Conservation (phyloP, 2,329 filamentous ascomycete species). For the Alternaria brassicae region DNA sequence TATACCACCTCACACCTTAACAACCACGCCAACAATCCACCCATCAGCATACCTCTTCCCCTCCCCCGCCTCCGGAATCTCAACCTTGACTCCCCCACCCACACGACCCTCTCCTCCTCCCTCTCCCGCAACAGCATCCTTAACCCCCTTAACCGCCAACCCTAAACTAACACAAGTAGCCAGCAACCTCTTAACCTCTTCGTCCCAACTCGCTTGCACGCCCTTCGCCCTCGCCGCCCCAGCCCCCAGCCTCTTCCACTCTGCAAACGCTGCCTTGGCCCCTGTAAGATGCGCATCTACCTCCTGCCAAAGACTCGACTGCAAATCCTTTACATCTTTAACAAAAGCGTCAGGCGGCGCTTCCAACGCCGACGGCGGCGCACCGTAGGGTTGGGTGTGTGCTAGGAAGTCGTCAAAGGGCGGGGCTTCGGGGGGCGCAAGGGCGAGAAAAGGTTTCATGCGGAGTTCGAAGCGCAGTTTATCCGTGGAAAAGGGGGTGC, state of each 20-base stretch:
- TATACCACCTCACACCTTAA: constrained; percentile 26
- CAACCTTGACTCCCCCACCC: constrained; percentile 39
- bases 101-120: neutral
- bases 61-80: constrained; percentile 46
- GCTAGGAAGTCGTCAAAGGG: constrained; percentile 66
- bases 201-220: constrained; percentile 50
- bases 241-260: constrained; percentile 49
- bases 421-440: constrained; percentile 73
- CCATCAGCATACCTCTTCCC: constrained; percentile 54
- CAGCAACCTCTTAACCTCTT: constrained; percentile 40
- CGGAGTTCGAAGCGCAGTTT: constrained; percentile 78
- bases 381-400: constrained; percentile 42
- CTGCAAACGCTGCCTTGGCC: constrained; percentile 46
- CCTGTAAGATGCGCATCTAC: constrained; percentile 39
- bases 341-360: constrained; percentile 15
- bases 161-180: constrained; percentile 46
- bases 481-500: constrained; percentile 70
- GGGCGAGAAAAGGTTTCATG: constrained; percentile 80
- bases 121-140: constrained; percentile 8
- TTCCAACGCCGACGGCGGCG: constrained; percentile 1
- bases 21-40: constrained; percentile 57
- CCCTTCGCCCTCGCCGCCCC: constrained; percentile 44
- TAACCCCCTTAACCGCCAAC: constrained; percentile 38
- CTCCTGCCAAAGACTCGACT: constrained; percentile 30
- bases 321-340: constrained; percentile 13